Base-by-base conservation (phyloP, 345 rosid species). In the Salix arbutifolia region DNA sequence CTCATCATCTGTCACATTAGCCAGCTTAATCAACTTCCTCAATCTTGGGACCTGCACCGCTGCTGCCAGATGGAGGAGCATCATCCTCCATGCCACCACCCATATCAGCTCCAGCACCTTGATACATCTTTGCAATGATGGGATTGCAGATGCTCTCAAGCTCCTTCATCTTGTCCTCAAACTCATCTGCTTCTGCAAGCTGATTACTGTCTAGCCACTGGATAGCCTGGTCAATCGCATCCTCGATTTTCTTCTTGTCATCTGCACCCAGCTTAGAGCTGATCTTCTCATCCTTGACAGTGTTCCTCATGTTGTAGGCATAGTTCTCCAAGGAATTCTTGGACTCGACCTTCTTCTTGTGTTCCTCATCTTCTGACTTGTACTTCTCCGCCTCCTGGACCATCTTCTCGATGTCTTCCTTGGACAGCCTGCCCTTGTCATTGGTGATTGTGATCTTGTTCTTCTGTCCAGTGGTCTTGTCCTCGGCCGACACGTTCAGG, bases 401-500 rank as follows among this genome's bases (percentile, higher is more conserved):
- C 79, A 77, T 77, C 46, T 77, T 70, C 69, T 77, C 74, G 8
- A 77, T 70, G 31, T 77, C 79, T 13, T 70, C 74, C 79, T 70
- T 46, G 7, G 79, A 60, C 61, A 70, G 3, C 50, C 79, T 77
- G 0, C 79, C 79, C 74, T 70, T 70, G 19, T 77, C 79, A 44
- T 77, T 77, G 2, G 79, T 70, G 40, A 77, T 77, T 2, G 79
- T 71, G 25, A 77, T 70, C 72, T 80, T 83, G 50, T 77, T 75
- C 72, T 69, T 79, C 70, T 71, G 76, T 10, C 64, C 77, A 0
- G 82, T 69, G 42, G 76, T 69, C 61, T 70, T 83, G 60, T 77
- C 77, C 71, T 80, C 81, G 0, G 83, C 86, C 1, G 81, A 77
- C 10, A 83, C 86, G 1, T 71, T 80, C 42, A 83, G 53, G 64